phyloP scores from a whole-genome alignment of 73 alveolate species.

The Paramecium caudatum region DNA sequence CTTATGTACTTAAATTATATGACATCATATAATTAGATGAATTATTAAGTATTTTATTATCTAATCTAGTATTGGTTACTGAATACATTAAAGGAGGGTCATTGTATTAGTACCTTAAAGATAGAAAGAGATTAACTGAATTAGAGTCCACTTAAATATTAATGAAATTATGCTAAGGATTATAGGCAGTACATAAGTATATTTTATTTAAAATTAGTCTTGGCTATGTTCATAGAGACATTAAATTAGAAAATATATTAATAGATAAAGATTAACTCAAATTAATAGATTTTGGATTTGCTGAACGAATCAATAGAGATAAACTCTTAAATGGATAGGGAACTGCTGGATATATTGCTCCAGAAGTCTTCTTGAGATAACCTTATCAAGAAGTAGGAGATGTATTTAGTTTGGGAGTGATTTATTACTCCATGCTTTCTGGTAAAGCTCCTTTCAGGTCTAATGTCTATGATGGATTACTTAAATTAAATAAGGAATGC shows the following conservation, averaged over 20 bases:
- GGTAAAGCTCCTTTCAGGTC: constrained; percentile 74
- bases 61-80: constrained; percentile 25
- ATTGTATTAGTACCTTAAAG: constrained; percentile 17
- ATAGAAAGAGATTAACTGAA: constrained; percentile 9
- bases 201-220: too few species aligned
- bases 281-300: constrained; percentile 87
- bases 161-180: neutral
- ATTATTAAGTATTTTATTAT: neutral
- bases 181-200: neutral
- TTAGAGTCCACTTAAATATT: neutral
- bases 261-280: constrained; percentile 79
- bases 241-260: constrained; percentile 75
- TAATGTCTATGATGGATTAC: constrained; percentile 55
- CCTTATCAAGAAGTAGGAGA: constrained; percentile 82
- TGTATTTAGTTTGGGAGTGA: constrained; percentile 83
- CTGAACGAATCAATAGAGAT: constrained; percentile 50
- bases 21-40: constrained; percentile 32
- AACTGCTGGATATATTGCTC: constrained; percentile 83
- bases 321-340: constrained; percentile 72
- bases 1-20: constrained; percentile 6
- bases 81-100: constrained; percentile 63
- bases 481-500: constrained; percentile 57
- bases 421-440: constrained; percentile 75
- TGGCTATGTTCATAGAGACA: constrained; percentile 73
- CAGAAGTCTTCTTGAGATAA: constrained; percentile 82